Conservation (phyloP, 768 basidiomycete genomes). For the Leccinellum luteum region DNA sequence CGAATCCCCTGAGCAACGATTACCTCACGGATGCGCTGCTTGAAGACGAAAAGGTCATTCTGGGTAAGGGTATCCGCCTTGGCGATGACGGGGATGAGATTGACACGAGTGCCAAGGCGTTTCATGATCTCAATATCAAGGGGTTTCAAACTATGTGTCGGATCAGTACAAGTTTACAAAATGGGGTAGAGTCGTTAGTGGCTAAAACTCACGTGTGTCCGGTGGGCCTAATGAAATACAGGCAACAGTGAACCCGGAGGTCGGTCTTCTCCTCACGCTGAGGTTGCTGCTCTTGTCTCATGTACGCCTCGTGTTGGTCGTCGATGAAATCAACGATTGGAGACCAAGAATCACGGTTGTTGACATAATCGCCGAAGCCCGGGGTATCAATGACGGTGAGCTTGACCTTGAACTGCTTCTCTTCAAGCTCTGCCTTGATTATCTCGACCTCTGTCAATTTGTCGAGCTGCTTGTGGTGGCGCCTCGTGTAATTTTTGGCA, state of each 20-base stretch:
- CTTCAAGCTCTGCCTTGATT: constrained; percentile 98
- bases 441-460: constrained; percentile 99
- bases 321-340: constrained; percentile 99
- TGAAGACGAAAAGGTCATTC: constrained; percentile 87
- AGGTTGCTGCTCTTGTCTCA: constrained; percentile 99
- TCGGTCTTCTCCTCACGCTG: constrained; percentile 92
- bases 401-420: constrained; percentile 99
- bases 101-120: constrained; percentile 95
- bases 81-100: constrained; percentile 95
- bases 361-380: constrained; percentile 99
- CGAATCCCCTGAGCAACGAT: constrained; percentile 90
- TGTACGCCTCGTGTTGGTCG: constrained; percentile 92
- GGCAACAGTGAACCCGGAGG: constrained; percentile 91
- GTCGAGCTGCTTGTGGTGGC: constrained; percentile 95
- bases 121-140: constrained; percentile 99
- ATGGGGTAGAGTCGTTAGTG: background rate
- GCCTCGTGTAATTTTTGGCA: constrained; percentile 83
- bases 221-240: constrained; percentile 95
- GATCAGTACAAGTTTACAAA: constrained; percentile 4
- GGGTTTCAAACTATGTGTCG: constrained; percentile 69
- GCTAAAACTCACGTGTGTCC: constrained; percentile 81
- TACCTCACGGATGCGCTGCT: constrained; percentile 91
- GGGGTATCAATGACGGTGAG: constrained; percentile 98
- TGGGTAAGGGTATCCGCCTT: constrained; percentile 98
- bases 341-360: constrained; percentile 98